Base-by-base conservation (phyloP, 306 rosid species). In the Arachis hypogaea region DNA sequence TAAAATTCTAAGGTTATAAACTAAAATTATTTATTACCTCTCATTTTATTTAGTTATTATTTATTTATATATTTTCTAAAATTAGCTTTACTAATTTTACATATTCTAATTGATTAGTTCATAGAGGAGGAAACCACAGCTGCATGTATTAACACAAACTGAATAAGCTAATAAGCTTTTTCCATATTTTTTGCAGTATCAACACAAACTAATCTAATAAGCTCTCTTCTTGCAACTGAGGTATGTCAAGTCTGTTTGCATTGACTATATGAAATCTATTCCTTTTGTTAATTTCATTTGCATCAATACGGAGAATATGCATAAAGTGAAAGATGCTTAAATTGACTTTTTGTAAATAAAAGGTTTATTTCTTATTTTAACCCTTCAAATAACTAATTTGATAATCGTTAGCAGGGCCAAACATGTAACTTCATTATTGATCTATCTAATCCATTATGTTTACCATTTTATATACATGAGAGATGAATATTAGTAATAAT, bases 111-210 rank as follows among this genome's bases (percentile, higher is more conserved):
- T 63, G 36, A 66, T 80, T 76, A 94, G 99, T 86, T 94, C 83
- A 94, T 94, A 33, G 99, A 97, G 51, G 99, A 94, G 79, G 99
- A 94, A 83, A 92, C 96, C 71, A 84, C 97, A 4, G 97, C 99
- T 84, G 96, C 96, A 63, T 73, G 7, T 82, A 96, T 97, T 69
- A 70, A 58, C 66, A 80, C 87, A 96, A 94, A 74, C 90, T 94
- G 66, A 61, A 36, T 69, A 18, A 59, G 56, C 55, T 43, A 54
- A 16, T 16, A 43, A 56, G 18, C 85, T 70, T 60, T 75, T 77
- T 76, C 78, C 69, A 47, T 78, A 71, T 83, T 72, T 83, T 72
- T 74, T 63, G 81, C 97, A 94, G 99, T 80, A 65, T 94, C 99
- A 2, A 77, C 97, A 75, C 82, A 94, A 87, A 72, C 78, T 12